A percentile compares a stretch with the other conserved stretches of the same genome.
Conservation (phyloP, 1,139 yeast genomes). For the Zygosaccharomyces sapae region DNA sequence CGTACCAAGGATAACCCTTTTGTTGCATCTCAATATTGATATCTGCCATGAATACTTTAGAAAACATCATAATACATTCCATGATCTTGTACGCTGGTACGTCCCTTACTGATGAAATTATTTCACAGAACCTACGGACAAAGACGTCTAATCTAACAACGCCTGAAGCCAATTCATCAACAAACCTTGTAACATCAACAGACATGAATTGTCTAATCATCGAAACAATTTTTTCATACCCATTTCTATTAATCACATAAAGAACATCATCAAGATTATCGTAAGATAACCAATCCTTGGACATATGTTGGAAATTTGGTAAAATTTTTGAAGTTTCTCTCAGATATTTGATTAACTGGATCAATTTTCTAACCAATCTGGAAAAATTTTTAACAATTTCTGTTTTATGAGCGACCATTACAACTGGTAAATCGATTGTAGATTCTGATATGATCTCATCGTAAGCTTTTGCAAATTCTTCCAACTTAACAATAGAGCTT, state of each 20-base stretch:
- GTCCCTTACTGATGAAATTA: slow-evolving; percentile 14
- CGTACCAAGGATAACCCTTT: slow-evolving; percentile 25
- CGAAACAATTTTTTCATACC: slow-evolving; percentile 15
- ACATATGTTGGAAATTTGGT: slow-evolving; percentile 47
- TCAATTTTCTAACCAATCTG: slow-evolving; percentile 51
- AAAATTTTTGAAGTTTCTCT: slow-evolving; percentile 52
- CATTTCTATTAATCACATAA: slow-evolving; percentile 21
- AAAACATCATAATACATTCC: slow-evolving; percentile 22
- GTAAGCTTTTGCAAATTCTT: slow-evolving; percentile 44
- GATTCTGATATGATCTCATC: slow-evolving; percentile 41
- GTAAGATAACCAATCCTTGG: slow-evolving; percentile 52
- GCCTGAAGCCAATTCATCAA: slow-evolving; percentile 15
- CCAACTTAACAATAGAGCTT: slow-evolving; percentile 50
- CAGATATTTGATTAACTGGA: slow-evolving; percentile 59
- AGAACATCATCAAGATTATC: slow-evolving; percentile 40
- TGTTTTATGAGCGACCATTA: slow-evolving; percentile 50
- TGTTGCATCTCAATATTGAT: slow-evolving; percentile 23
- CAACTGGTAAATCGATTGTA: slow-evolving; percentile 48
- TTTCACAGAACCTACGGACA: slow-evolving; percentile 17
- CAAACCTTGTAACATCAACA: slow-evolving; percentile 13
- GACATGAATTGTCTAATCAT: slow-evolving; percentile 18
- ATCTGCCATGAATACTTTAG: slow-evolving; percentile 27
- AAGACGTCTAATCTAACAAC: slow-evolving; percentile 13
- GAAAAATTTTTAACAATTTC: slow-evolving; percentile 56
- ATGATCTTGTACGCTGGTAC: slow-evolving; percentile 19